Conservation (phyloP, 2,329 filamentous ascomycete genomes). For the Colletotrichum abscissum region DNA sequence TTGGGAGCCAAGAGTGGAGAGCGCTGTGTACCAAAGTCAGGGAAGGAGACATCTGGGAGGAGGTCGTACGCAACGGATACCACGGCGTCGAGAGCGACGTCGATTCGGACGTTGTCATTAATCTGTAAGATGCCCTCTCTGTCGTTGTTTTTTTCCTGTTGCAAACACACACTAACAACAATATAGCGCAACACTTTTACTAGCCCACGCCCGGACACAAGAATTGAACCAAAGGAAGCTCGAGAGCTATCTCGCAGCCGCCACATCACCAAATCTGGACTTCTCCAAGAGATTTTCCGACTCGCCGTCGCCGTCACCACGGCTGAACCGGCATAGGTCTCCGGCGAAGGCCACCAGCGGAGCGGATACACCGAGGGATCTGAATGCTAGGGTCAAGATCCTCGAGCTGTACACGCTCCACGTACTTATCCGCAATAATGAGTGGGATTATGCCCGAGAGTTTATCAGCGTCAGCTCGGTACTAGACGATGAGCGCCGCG, state of each 20-base stretch:
- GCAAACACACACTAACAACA: constrained; percentile 28
- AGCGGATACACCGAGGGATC: constrained; percentile 84
- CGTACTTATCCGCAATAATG: constrained; percentile 90
- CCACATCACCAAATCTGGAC: constrained; percentile 78
- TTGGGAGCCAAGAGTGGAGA: constrained; percentile 89
- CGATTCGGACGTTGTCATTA: constrained; percentile 93
- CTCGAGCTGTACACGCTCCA: constrained; percentile 96
- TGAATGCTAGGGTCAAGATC: constrained; percentile 88
- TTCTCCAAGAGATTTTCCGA: constrained; percentile 72
- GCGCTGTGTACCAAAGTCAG: constrained; percentile 84
- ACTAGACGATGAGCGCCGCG: constrained; percentile 90
- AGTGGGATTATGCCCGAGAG: constrained; percentile 95
- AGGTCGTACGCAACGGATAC: constrained; percentile 89
- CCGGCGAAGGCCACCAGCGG: constrained; percentile 67
- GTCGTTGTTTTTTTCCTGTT: neutral
- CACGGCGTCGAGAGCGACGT: constrained; percentile 89
- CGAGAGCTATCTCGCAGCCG: constrained; percentile 87
- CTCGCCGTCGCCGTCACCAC: constrained; percentile 49
- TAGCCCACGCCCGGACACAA: constrained; percentile 90
- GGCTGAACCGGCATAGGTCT: constrained; percentile 54
- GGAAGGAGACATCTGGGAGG: constrained; percentile 94
- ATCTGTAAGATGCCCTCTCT: constrained; percentile 68
- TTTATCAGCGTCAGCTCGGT: constrained; percentile 90
- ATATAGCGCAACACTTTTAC: constrained; percentile 82
- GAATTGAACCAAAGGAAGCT: constrained; percentile 85